Percentiles rank a stretch among this genome's conserved stretches.
phyloP scores from a whole-genome alignment of 2,329 filamentous ascomycete species.

The Paecilomyces variotii region DNA sequence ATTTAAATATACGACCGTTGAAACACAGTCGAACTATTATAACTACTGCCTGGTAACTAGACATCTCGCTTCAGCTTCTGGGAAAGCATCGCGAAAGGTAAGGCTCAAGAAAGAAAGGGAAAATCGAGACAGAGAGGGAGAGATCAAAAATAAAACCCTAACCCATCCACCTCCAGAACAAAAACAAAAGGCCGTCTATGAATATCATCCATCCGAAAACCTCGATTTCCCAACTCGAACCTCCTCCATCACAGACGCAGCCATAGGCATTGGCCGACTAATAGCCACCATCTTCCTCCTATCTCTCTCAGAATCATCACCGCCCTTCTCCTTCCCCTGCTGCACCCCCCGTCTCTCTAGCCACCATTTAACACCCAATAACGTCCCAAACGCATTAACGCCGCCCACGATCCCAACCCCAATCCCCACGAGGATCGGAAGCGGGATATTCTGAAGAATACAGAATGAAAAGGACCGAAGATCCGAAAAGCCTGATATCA shows the following conservation, averaged over 20 bases:
- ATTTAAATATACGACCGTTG: background rate
- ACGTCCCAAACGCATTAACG: background rate
- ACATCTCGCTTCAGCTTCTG: background rate
- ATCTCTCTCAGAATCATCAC: background rate
- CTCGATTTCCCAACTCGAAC: background rate
- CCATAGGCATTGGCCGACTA: background rate
- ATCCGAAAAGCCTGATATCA: background rate
- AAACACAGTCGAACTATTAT: background rate
- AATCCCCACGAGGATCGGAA: background rate
- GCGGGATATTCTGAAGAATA: background rate
- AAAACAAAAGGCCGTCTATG: background rate
- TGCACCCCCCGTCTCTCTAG: background rate
- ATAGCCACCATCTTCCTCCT: background rate
- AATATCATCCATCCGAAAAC: background rate
- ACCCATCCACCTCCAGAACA: too few species aligned
- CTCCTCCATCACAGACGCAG: background rate
- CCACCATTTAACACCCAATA: background rate
- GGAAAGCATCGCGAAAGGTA: background rate
- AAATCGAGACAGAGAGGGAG: too few species aligned
- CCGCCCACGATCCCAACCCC: background rate
- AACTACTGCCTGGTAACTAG: background rate
- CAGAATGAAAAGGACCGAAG: background rate
- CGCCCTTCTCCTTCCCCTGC: background rate
- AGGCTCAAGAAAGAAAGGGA: background rate
- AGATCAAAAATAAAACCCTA: background rate